Conservation (phyloP, 331 rosid genomes). For the Malus hybrid region DNA sequence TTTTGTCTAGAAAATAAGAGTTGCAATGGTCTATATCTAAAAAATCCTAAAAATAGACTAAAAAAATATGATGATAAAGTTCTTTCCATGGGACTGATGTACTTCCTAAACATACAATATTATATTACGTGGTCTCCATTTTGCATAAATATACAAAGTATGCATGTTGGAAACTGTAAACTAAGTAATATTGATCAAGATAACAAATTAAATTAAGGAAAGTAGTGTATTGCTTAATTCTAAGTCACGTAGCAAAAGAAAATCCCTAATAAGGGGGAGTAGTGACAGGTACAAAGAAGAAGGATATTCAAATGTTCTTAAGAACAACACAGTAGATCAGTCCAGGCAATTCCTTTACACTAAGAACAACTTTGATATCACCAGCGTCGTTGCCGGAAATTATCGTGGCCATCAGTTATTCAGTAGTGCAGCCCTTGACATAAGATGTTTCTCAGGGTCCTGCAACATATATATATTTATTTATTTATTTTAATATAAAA, state of each 20-base stretch:
- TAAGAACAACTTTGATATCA: conserved; percentile 6
- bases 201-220: conserved; percentile 5
- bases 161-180: neutral
- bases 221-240: conserved; percentile 15
- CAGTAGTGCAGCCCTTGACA: conserved; percentile 61
- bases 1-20: no score
- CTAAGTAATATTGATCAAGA: neutral
- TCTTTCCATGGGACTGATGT: neutral
- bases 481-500: neutral
- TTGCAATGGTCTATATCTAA: no score
- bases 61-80: neutral
- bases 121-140: neutral
- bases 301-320: conserved; percentile 19
- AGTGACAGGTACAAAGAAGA: conserved; percentile 14
- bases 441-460: conserved; percentile 63
- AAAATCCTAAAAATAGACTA: no score
- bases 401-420: conserved; percentile 36
- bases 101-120: neutral
- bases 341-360: conserved; percentile 19
- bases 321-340: conserved; percentile 19
- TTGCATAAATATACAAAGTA: neutral
- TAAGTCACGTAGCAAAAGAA: conserved; percentile 15
- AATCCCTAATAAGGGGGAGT: conserved; percentile 14
- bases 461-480: conserved; percentile 7
- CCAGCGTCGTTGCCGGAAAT: neutral